Evolutionary conservation across 257 asterid genomes (phyloP).

Genomic region (Nicotiana benthamiana): DNA sequence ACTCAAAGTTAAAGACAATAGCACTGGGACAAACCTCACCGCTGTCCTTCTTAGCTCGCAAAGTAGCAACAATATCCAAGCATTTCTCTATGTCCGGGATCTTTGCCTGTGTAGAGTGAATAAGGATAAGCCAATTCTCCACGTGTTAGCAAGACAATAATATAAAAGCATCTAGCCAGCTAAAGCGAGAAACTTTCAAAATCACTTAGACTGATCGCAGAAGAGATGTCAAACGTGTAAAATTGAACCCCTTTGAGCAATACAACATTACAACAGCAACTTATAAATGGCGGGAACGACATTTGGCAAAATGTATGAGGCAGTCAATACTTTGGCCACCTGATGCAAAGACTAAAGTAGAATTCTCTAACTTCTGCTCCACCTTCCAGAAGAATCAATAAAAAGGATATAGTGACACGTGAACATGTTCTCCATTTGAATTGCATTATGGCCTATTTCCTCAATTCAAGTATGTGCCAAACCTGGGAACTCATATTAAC

Average conservation of each 20-base stretch:
- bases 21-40: constrained; percentile 68
- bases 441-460: not conserved
- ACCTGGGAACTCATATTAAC: not conserved
- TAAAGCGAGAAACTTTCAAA: not conserved
- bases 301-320: not conserved
- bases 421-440: not conserved
- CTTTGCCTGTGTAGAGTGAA: constrained; percentile 50
- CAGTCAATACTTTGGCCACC: not conserved
- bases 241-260: not conserved
- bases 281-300: not conserved
- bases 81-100: constrained; percentile 94
- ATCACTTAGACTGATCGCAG: not conserved
- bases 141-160: not conserved
- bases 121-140: not conserved
- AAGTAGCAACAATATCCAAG: constrained; percentile 66
- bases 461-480: not conserved
- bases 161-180: not conserved
- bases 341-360: not conserved
- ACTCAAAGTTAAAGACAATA: not conserved
- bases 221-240: not conserved
- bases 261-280: not conserved
- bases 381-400: not conserved
- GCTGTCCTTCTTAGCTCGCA: constrained; percentile 68
- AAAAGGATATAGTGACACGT: not conserved
- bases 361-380: not conserved